phyloP scores from a whole-genome alignment of 2,329 filamentous ascomycete genomes.

The Monosporascus sp. region DNA sequence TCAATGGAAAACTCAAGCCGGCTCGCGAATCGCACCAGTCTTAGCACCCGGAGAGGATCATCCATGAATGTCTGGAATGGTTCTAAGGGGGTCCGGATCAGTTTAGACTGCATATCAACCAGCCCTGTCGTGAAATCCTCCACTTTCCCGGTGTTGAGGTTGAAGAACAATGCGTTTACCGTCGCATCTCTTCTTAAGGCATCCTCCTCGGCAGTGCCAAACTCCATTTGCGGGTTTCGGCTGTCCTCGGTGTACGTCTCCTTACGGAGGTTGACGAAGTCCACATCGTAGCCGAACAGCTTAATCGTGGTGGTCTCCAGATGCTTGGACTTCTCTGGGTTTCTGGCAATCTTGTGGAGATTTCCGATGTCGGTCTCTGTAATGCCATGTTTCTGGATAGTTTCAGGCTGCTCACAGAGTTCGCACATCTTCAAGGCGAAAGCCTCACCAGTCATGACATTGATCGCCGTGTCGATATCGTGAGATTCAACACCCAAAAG shows the following conservation, averaged over 20 bases:
- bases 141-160: conserved; percentile 69
- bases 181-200: conserved; percentile 86
- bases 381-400: conserved; percentile 56
- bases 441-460: conserved; percentile 73
- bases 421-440: conserved; percentile 67
- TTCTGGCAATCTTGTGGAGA: conserved; percentile 83
- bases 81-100: conserved; percentile 81
- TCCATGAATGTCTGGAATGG: conserved; percentile 92
- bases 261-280: conserved; percentile 90
- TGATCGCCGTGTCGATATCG: conserved; percentile 83
- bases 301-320: conserved; percentile 85
- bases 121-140: conserved; percentile 85
- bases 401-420: conserved; percentile 58
- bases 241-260: conserved; percentile 88
- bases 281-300: conserved; percentile 81
- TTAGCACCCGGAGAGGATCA: conserved; percentile 80
- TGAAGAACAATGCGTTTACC: conserved; percentile 94
- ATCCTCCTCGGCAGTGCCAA: conserved; percentile 87
- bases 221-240: conserved; percentile 87
- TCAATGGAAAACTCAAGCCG: conserved; percentile 78
- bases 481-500: conserved; percentile 66
- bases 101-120: conserved; percentile 62
- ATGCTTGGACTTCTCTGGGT: conserved; percentile 95
- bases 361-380: conserved; percentile 58
- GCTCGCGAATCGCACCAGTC: conserved; percentile 86